A percentile compares a stretch with the other conserved stretches of the same genome.
Evolutionary conservation across 2,329 filamentous ascomycete species (phyloP).

Genomic region (Stachybotrys chlorohalonatus): DNA sequence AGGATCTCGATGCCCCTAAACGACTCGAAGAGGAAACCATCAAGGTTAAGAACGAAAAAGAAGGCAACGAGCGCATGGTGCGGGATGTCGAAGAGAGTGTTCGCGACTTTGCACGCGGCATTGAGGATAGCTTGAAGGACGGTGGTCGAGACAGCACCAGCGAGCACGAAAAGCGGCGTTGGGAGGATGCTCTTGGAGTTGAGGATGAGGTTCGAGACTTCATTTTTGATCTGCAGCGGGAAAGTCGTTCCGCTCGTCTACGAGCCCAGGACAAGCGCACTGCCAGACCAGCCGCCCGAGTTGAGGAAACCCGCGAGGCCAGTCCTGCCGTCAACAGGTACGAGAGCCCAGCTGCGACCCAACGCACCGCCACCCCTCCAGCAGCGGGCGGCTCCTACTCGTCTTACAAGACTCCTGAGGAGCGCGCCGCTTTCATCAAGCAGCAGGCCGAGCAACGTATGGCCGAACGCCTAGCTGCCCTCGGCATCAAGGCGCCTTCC

Average conservation of each 20-base stretch:
- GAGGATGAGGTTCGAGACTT: conserved; percentile 97
- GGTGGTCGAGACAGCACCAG: conserved; percentile 64
- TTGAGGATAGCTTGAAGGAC: conserved; percentile 84
- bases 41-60: conserved; percentile 72
- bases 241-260: conserved; percentile 67
- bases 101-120: conserved; percentile 71
- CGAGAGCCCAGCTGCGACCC: conserved; percentile 44
- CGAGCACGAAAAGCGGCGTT: conserved; percentile 85
- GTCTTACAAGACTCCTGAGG: conserved; percentile 82
- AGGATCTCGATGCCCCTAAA: conserved; percentile 71
- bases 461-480: conserved; percentile 87
- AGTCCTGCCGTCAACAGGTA: conserved; percentile 32
- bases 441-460: conserved; percentile 96
- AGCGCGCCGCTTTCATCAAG: conserved; percentile 91
- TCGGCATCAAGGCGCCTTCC: conserved; percentile 76
- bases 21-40: conserved; percentile 83
- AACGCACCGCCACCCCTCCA: conserved; percentile 36
- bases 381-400: conserved; percentile 61
- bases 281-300: conserved; percentile 28
- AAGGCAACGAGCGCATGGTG: conserved; percentile 95
- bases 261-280: conserved; percentile 47
- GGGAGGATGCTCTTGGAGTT: conserved; percentile 93
- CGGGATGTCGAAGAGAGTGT: conserved; percentile 95
- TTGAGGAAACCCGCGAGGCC: conserved; percentile 33
- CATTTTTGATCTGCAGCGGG: conserved; percentile 90